Conservation (phyloP, 306 rosid species). For the Delonix regia region DNA sequence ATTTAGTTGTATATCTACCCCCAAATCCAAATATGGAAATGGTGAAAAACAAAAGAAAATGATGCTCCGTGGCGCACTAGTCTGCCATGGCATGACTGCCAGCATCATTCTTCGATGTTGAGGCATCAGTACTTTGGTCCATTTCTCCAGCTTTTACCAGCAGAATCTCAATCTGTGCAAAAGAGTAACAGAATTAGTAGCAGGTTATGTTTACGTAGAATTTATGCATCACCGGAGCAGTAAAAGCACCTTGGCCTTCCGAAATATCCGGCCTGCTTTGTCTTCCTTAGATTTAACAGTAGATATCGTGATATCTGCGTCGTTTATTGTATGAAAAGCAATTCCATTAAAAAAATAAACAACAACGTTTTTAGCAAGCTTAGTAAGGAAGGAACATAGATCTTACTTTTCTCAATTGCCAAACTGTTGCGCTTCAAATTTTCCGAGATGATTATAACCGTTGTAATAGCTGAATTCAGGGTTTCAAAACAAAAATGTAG, state of each 20-base stretch:
- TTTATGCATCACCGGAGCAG: background rate
- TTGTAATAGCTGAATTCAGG: slow-evolving; percentile 66
- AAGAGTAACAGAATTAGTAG: slow-evolving; percentile 6
- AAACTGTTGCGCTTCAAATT: slow-evolving; percentile 60
- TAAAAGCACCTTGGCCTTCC: slow-evolving; percentile 66
- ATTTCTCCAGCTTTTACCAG: slow-evolving; percentile 47
- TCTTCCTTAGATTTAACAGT: slow-evolving; percentile 45
- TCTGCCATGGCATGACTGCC: slow-evolving; percentile 14
- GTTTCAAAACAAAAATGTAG: background rate
- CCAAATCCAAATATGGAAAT: background rate
- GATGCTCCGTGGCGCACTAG: background rate
- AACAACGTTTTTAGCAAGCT: slow-evolving; percentile 1
- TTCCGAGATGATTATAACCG: slow-evolving; percentile 62
- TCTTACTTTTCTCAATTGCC: slow-evolving; percentile 70
- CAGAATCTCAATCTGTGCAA: slow-evolving; percentile 57
- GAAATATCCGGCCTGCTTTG: slow-evolving; percentile 44
- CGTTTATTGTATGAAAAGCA: slow-evolving; percentile 27
- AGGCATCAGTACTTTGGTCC: slow-evolving; percentile 35
- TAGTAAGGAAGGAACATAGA: slow-evolving; percentile 10
- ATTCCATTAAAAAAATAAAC: background rate
- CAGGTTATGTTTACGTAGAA: background rate
- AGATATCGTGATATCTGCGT: slow-evolving; percentile 43
- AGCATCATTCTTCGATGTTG: slow-evolving; percentile 29
- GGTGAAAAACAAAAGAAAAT: background rate
- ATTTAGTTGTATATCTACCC: background rate